These are phyloP conservation scores for Penicillium sp. DNA, from an alignment of 2,329 filamentous ascomycete species.

Conservation along the genomic window DNA sequence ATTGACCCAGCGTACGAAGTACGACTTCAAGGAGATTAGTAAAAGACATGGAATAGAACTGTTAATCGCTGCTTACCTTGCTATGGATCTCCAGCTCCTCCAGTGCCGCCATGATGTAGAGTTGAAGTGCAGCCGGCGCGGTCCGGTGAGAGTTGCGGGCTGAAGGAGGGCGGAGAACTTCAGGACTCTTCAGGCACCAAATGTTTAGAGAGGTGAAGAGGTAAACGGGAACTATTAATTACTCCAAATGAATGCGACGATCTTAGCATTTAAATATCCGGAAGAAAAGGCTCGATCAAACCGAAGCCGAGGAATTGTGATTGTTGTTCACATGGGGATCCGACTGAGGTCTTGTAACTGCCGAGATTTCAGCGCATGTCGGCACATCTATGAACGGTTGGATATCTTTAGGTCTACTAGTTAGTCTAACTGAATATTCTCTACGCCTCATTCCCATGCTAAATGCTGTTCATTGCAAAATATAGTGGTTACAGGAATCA, in stretches of 20 bases:
- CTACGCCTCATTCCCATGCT: not conserved
- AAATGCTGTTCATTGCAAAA: constrained; percentile 13
- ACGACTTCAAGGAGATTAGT: constrained; percentile 60
- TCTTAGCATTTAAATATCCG: not conserved
- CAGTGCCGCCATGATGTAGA: constrained; percentile 72
- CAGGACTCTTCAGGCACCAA: not conserved
- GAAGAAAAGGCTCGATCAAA: constrained; percentile 10
- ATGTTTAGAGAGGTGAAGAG: not conserved
- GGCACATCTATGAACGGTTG: too few relatives aligned
- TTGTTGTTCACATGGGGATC: constrained; percentile 20
- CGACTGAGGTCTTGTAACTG: not conserved
- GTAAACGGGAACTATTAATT: not conserved
- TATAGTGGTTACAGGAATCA: constrained; percentile 17
- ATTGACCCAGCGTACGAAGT: constrained; percentile 95
- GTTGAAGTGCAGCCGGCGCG: constrained; percentile 13
- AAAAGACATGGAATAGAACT: not conserved
- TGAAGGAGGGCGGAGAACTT: constrained; percentile 9
- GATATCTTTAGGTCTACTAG: too few relatives aligned
- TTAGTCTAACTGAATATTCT: too few relatives aligned
- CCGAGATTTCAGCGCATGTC: too few relatives aligned
- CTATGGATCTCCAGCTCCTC: constrained; percentile 96
- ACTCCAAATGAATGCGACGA: not conserved
- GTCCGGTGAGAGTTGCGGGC: constrained; percentile 18
- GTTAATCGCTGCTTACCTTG: constrained; percentile 62
- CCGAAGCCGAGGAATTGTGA: constrained; percentile 16